Base-by-base conservation (phyloP, 306 rosid species). In the Luffa acutangula region DNA sequence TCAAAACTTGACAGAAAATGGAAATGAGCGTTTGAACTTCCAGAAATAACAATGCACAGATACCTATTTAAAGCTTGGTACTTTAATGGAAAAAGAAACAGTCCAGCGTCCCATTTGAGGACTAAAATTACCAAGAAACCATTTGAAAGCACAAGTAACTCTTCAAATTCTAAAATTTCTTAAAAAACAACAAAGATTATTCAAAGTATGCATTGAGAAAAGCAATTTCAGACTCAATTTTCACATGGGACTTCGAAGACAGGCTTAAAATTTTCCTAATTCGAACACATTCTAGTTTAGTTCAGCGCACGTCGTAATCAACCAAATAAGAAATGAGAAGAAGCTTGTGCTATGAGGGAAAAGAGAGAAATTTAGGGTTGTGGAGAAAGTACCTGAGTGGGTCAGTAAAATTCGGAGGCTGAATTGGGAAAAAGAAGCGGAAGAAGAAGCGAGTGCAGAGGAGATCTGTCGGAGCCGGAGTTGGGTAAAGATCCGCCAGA, bases 291-390 rank as follows among this genome's bases (percentile, higher is more conserved):
- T 51, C 43, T 6, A 74, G 59, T 15, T 33, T 1, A 74, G 78
- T 49, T 74, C 3, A 6, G 39, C 21, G 0, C 5, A 21, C 4
- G 43, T 3, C 13, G 41, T 13, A 72, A 72, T 72, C 8, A 34
- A 51, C 17, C 25, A 51, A 74, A 51, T 33, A 51, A 64, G 15
- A 9, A 67, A 41, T 0, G 49, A 41, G 54, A 46, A 46, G 14
- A 69, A 37, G 6, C 67, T 4, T 10, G 15, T 15, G 6, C 6
- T 39, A 67, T 2, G 51, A 66, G 13, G 8, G 14, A 10, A 11
- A 18, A 3, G 13, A 46, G 10, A 65, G 45, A 66, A 36, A 72
- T 45, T 78, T 79, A 66, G 84, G 88, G 87, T 77, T 83, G 39
- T 45, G 64, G 52, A 51, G 77, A 37, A 17, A 10, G 62, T 52